phyloP scores from a whole-genome alignment of 2,329 filamentous ascomycete genomes.

The Podosphaera aphanis region DNA sequence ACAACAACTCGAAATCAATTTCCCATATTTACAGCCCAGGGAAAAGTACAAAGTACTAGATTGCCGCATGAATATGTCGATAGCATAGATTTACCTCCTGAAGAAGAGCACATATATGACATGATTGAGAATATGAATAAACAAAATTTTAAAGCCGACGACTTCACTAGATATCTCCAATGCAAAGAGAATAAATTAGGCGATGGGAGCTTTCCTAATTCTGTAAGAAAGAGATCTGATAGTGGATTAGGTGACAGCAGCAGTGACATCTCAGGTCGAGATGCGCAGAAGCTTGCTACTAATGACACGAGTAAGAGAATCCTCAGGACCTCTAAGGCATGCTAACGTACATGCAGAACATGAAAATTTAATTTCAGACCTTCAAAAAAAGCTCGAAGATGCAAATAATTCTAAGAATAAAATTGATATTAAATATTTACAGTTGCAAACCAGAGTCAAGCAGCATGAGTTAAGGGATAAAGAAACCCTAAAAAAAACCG shows the following conservation, averaged over 20 bases:
- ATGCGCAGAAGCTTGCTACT: not conserved
- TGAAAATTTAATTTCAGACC: constrained; percentile 5
- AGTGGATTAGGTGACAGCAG: constrained; percentile 1
- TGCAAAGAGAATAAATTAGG: not conserved
- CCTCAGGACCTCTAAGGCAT: too few species aligned
- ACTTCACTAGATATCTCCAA: not conserved
- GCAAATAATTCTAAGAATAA: not conserved
- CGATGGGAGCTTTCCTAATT: not conserved
- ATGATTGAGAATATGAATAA: constrained; percentile 29
- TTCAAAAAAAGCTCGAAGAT: constrained; percentile 4
- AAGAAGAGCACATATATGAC: constrained; percentile 39
- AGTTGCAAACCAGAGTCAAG: not conserved
- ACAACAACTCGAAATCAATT: constrained; percentile 18
- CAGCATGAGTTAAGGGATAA: not conserved
- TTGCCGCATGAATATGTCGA: constrained; percentile 26
- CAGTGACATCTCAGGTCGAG: not conserved
- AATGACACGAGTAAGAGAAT: not conserved
- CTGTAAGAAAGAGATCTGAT: not conserved
- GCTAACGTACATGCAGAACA: not conserved
- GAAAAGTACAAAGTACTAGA: constrained; percentile 27
- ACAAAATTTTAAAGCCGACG: not conserved
- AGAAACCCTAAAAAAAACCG: not conserved
- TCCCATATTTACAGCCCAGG: constrained; percentile 25
- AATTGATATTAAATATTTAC: not conserved
- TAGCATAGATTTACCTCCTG: constrained; percentile 30